Percentiles rank a stretch among this genome's conserved stretches.
phyloP scores from a whole-genome alignment of 192 early-diverging fungal species.

The Kickxella alabastrina region DNA sequence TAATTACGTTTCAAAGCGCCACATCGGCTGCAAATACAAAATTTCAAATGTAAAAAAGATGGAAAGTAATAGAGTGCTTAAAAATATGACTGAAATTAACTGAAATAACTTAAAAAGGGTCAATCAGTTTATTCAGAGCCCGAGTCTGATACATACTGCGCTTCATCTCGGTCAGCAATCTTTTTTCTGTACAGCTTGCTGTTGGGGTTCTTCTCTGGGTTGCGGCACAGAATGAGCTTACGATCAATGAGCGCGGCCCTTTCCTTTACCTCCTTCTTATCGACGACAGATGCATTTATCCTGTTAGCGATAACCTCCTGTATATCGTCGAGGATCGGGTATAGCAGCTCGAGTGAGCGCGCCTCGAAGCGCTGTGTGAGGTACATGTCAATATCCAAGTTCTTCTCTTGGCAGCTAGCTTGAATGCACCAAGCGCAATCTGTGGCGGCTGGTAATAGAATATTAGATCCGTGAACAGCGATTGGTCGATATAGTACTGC shows the following conservation, averaged over 20 bases:
- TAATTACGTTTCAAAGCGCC: background rate
- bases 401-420: conserved; percentile 57
- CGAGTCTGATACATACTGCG: conserved; percentile 44
- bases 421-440: conserved; percentile 65
- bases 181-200: conserved; percentile 57
- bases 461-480: conserved; percentile 67
- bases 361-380: conserved; percentile 46
- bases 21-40: too few relatives aligned
- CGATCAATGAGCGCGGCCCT: conserved; percentile 61
- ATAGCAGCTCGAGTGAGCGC: conserved; percentile 41
- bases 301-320: conserved; percentile 45
- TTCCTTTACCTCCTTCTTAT: conserved; percentile 39
- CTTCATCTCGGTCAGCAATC: conserved; percentile 20
- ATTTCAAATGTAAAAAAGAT: too few relatives aligned
- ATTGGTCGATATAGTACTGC: conserved; percentile 53
- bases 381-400: conserved; percentile 55
- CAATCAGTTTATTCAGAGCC: conserved; percentile 14
- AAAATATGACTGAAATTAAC: too few relatives aligned
- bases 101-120: too few relatives aligned
- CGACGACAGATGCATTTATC: too few relatives aligned
- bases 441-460: conserved; percentile 75
- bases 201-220: conserved; percentile 71
- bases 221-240: conserved; percentile 60
- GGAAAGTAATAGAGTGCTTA: too few relatives aligned
- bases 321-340: conserved; percentile 53